Base-by-base conservation (phyloP, 2,329 filamentous ascomycete species). In the Ophiostoma sp. region DNA sequence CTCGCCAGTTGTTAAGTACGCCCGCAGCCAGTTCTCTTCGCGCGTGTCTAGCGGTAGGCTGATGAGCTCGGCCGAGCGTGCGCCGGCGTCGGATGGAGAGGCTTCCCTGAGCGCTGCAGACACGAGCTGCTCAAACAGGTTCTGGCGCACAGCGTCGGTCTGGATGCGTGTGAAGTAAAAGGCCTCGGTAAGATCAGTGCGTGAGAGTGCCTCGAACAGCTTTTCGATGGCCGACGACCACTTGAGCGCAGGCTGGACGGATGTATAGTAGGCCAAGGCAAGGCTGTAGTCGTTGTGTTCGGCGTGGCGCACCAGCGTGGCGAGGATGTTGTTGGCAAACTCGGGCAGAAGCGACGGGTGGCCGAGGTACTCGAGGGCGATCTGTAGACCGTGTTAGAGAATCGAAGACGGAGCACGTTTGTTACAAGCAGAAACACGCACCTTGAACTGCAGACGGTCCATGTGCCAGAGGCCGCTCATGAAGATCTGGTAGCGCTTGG, bases 401-500 rank as follows among this genome's bases (percentile, higher is more conserved):
- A 8, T 3, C 42, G 42, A 44, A 6, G 42, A 44, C 42, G 42
- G 42, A 44, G 7, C 7, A 44, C 3, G 42, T 27, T 27, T 27
- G 27, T 27, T 27, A 44, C 42, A 44, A 44, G 42, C 7, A 44
- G 42, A 44, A 12, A 27, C 42, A 44, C 78, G 6, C 74, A 89
- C 87, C 72, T 83, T 80, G 74, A 91, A 93, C 68, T 92, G 83
- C 62, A 87, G 80, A 60, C 85, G 84, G 75, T 96, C 92, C 76
- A 96, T 81, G 73, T 90, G 82, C 91, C 92, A 96, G 9, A 96
- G 79, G 0, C 92, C 92, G 73, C 90, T 87, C 79, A 95, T 92
- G 73, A 93, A 91, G 63, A 91, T 86, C 77, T 88, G 87, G 76
- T 94, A 96, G 72, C 89, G 91, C 68, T 84, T 82, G 1, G 92